Percentiles rank a stretch among this genome's conserved stretches.
phyloP scores from a whole-genome alignment of 2,329 filamentous ascomycete genomes.

The Dryadomyces quercivorus region DNA sequence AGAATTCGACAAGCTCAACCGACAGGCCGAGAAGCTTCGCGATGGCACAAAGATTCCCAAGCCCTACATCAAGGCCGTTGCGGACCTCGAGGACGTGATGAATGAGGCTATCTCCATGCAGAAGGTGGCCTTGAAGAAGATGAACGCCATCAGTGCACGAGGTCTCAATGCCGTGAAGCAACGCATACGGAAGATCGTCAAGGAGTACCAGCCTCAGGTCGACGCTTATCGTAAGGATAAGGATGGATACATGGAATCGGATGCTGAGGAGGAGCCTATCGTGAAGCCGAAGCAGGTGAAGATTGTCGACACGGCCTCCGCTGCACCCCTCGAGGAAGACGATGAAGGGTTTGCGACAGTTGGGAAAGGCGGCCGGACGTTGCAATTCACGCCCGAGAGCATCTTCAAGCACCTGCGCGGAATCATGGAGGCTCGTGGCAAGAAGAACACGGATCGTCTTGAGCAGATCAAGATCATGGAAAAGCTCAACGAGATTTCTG shows the following conservation, averaged over 20 bases:
- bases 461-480: slow-evolving; percentile 98
- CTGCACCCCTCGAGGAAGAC: slow-evolving; percentile 43
- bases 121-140: slow-evolving; percentile 94
- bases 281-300: slow-evolving; percentile 40
- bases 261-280: slow-evolving; percentile 58
- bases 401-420: slow-evolving; percentile 93
- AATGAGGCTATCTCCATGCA: slow-evolving; percentile 91
- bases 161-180: slow-evolving; percentile 96
- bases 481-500: slow-evolving; percentile 80
- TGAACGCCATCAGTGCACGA: slow-evolving; percentile 92
- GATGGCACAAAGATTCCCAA: slow-evolving; percentile 73
- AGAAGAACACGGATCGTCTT: slow-evolving; percentile 92
- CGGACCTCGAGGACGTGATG: slow-evolving; percentile 88
- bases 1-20: slow-evolving; percentile 94
- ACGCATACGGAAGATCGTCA: slow-evolving; percentile 97
- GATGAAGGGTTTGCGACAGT: slow-evolving; percentile 85
- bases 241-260: slow-evolving; percentile 76
- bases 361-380: slow-evolving; percentile 74
- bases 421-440: slow-evolving; percentile 91
- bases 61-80: slow-evolving; percentile 82
- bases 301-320: slow-evolving; percentile 31
- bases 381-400: slow-evolving; percentile 91
- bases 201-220: slow-evolving; percentile 80
- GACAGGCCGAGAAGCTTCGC: slow-evolving; percentile 68
- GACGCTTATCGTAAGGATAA: slow-evolving; percentile 78